phyloP scores from a whole-genome alignment of 768 basidiomycete species.

The Tulasnella sp. region DNA sequence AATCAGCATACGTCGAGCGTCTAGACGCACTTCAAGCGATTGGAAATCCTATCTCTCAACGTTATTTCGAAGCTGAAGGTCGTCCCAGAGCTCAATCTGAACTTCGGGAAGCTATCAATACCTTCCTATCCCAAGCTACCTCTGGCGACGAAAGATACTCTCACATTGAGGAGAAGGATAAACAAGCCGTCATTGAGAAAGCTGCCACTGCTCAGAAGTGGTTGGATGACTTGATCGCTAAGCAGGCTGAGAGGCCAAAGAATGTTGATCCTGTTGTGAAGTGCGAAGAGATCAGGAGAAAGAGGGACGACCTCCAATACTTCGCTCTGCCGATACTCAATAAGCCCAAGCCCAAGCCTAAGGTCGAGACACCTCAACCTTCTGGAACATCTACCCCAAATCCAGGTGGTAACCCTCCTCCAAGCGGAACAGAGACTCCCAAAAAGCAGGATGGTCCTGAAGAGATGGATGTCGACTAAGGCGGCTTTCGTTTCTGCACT shows the following conservation, averaged over 20 bases:
- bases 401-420: slow-evolving; percentile 12
- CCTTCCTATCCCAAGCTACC: slow-evolving; percentile 70
- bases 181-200: slow-evolving; percentile 75
- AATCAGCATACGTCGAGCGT: slow-evolving; percentile 81
- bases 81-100: slow-evolving; percentile 56
- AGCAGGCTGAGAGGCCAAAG: slow-evolving; percentile 82
- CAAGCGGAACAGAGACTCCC: slow-evolving; percentile 47
- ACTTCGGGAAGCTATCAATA: slow-evolving; percentile 80
- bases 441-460: slow-evolving; percentile 37
- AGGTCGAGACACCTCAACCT: slow-evolving; percentile 31
- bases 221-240: slow-evolving; percentile 82
- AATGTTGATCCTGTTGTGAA: slow-evolving; percentile 76
- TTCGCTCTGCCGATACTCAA: slow-evolving; percentile 82
- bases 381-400: slow-evolving; percentile 18
- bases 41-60: slow-evolving; percentile 75
- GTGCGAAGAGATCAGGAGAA: slow-evolving; percentile 73
- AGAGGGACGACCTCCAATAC: slow-evolving; percentile 84
- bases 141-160: slow-evolving; percentile 72
- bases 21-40: slow-evolving; percentile 73
- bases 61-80: slow-evolving; percentile 73
- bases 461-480: slow-evolving; percentile 78
- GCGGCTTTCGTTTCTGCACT: neutral
- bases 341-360: slow-evolving; percentile 82
- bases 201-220: slow-evolving; percentile 84
- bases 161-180: slow-evolving; percentile 85